Conservation (phyloP, 306 rosid species). For the Senna tora region DNA sequence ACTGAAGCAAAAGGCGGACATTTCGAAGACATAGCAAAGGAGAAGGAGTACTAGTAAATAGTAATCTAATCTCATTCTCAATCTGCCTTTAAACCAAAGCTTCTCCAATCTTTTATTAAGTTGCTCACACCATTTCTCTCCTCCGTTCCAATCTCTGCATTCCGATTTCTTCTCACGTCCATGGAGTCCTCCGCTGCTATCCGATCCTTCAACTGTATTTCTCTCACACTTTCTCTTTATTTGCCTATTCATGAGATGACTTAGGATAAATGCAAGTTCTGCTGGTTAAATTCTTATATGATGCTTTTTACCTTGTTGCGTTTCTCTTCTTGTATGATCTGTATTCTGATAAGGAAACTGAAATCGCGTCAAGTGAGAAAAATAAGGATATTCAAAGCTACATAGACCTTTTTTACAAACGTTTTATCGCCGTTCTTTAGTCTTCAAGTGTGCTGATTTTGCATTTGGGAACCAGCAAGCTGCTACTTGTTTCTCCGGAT, state of each 20-base stretch:
- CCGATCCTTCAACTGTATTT: slow-evolving; percentile 72
- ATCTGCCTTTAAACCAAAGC: slow-evolving; percentile 31
- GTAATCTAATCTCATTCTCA: slow-evolving; percentile 19
- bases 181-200: slow-evolving; percentile 78
- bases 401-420: too few relatives aligned
- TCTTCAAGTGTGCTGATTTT: background rate
- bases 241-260: background rate
- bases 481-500: background rate
- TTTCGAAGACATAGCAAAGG: slow-evolving; percentile 55
- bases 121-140: background rate
- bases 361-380: background rate
- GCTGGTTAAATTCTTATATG: background rate
- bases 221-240: slow-evolving; percentile 36
- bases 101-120: background rate
- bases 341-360: background rate
- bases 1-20: slow-evolving; percentile 68
- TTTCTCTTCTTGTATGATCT: slow-evolving; percentile 18
- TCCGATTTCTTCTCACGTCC: slow-evolving; percentile 35
- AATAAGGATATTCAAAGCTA: background rate
- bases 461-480: background rate
- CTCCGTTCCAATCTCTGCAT: slow-evolving; percentile 31
- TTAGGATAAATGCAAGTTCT: slow-evolving; percentile 5
- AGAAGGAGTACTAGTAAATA: background rate
- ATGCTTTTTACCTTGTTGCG: background rate
- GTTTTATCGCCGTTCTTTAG: background rate